Evolutionary conservation across 768 basidiomycete species (phyloP).

Genomic region (Crassisporium funariophilum): DNA sequence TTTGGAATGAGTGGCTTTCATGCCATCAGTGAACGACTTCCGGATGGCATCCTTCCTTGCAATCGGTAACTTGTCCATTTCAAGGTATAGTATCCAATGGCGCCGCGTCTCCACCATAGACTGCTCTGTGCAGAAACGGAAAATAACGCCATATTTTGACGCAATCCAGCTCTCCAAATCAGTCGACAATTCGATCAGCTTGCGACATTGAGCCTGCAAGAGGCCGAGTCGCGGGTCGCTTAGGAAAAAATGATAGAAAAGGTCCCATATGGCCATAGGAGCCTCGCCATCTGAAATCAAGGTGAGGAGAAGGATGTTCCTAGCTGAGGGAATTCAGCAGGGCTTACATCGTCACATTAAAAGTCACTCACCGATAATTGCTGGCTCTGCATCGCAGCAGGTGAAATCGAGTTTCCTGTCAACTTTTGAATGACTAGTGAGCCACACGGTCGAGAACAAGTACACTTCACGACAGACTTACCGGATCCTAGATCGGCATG

Average conservation of each 20-base stretch:
- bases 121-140: constrained; percentile 39
- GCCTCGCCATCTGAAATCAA: constrained; percentile 37
- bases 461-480: constrained; percentile 14
- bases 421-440: constrained; percentile 12
- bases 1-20: constrained; percentile 18
- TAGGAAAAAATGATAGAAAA: constrained; percentile 52
- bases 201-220: constrained; percentile 41
- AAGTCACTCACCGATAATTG: constrained; percentile 41
- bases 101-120: constrained; percentile 41
- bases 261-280: constrained; percentile 37
- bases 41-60: constrained; percentile 21
- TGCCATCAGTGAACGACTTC: constrained; percentile 19
- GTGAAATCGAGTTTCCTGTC: constrained; percentile 46
- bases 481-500: constrained; percentile 27
- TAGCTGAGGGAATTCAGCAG: constrained; percentile 32
- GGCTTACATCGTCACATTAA: neutral
- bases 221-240: constrained; percentile 34
- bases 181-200: constrained; percentile 35
- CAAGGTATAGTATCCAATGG: constrained; percentile 41
- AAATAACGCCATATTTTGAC: constrained; percentile 37
- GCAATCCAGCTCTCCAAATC: constrained; percentile 39
- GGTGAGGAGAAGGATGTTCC: constrained; percentile 49
- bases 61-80: constrained; percentile 26
- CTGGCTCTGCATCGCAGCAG: constrained; percentile 53
- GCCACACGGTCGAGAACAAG: neutral